Evolutionary conservation across 805 yeast species (phyloP), one percentile per base, ranked within the genome.

Genomic region (Hyphopichia homilentoma): DNA sequence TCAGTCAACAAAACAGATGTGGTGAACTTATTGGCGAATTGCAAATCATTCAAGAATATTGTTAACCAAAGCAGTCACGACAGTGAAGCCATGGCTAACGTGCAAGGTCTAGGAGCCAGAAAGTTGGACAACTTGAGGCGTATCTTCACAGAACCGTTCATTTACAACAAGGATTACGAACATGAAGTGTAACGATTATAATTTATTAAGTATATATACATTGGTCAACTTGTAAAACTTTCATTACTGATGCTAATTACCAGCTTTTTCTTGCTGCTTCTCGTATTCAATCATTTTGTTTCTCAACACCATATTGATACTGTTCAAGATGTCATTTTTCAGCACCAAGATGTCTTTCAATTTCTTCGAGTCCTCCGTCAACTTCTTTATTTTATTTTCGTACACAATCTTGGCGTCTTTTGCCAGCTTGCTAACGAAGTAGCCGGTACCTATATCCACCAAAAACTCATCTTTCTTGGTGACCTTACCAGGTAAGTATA

Each of bases 371-470:
- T 93, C 96, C 40, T 72, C 73, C 37, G 69, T 77, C 48, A 90
- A 62, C 41, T 90, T 89, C 16, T 63, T 63, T 36, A 88, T 76
- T 57, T 93, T 87, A 35, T 66, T 70, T 38, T 80, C 74, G 56
- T 86, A 90, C 49, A 87, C 90, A 34, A 55, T 58, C 40, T 75
- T 65, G 2, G 96, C 82, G 29, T 84, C 87, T 6, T 64, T 62
- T 0, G 77, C 75, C 30, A 58, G 58, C 59, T 93, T 93, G 52
- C 87, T 96, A 12, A 88, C 89, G 53, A 75, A 93, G 54, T 93
- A 93, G 2, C 97, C 97, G 0, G 98, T 93, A 21, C 98, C 98
- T 16, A 93, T 81, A 53, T 93, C 98, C 7, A 93, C 96, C 54
- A 93, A 67, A 48, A 82, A 93, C 37, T 73, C 78, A 38, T 80